Evolutionary conservation across 2,329 filamentous ascomycete species (phyloP).

Genomic region (Raffaelea albimanens): DNA sequence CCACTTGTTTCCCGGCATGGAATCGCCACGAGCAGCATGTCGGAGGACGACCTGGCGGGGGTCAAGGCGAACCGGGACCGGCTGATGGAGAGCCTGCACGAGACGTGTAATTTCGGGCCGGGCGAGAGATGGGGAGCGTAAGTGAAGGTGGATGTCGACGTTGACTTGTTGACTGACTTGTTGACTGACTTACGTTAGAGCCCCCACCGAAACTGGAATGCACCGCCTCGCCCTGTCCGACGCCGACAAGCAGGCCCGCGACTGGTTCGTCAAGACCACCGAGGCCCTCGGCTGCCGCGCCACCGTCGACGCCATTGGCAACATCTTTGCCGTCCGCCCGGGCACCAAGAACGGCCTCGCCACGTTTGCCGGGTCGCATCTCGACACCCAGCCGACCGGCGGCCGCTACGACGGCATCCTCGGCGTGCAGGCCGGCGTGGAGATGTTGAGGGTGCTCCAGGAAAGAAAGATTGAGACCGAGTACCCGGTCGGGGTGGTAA

Average conservation of each 20-base stretch:
- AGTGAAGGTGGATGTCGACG: too few relatives aligned
- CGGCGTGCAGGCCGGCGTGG: slow-evolving; percentile 62
- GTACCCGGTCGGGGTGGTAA: slow-evolving; percentile 64
- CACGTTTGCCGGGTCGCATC: slow-evolving; percentile 61
- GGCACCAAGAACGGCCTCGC: slow-evolving; percentile 49
- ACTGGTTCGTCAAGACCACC: slow-evolving; percentile 64
- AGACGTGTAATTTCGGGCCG: slow-evolving; percentile 11
- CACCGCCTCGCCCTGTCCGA: slow-evolving; percentile 62
- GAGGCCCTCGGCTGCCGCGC: slow-evolving; percentile 55
- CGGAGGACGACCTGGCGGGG: not conserved
- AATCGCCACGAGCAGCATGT: slow-evolving; percentile 6
- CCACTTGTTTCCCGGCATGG: not conserved
- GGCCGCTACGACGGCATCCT: slow-evolving; percentile 71
- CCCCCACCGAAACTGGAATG: slow-evolving; percentile 63
- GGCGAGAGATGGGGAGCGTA: slow-evolving; percentile 60
- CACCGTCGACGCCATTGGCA: slow-evolving; percentile 69
- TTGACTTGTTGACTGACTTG: too few relatives aligned
- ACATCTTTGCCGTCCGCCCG: slow-evolving; percentile 65
- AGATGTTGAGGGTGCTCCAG: slow-evolving; percentile 58
- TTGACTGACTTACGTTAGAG: slow-evolving; percentile 25
- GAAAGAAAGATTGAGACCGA: slow-evolving; percentile 64
- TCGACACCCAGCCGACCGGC: slow-evolving; percentile 55
- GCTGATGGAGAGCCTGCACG: slow-evolving; percentile 10
- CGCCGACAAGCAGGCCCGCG: slow-evolving; percentile 59
- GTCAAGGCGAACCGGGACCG: slow-evolving; percentile 6